Conservation (phyloP, 1,284 basidiomycete species). For the Cystobasidiaceae sp. region DNA sequence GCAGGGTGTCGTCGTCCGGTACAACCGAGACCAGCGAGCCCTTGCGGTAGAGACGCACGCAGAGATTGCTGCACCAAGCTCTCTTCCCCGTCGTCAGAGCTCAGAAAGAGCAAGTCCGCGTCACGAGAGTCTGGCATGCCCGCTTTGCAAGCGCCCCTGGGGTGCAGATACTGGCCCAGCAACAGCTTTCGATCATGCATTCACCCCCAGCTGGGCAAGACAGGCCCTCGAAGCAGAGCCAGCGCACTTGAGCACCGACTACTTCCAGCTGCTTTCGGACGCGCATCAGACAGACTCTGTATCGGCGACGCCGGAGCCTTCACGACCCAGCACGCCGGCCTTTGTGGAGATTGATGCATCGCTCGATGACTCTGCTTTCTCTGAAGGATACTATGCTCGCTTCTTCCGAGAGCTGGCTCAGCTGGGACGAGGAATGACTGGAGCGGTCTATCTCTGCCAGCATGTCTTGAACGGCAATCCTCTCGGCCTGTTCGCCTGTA, state of each 20-base stretch:
- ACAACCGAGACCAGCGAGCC: slow-evolving; percentile 11
- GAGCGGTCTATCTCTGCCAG: slow-evolving; percentile 37
- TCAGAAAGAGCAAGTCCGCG: too few relatives aligned
- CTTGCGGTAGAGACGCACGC: slow-evolving; percentile 16
- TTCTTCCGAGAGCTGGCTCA: slow-evolving; percentile 39
- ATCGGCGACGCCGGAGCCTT: slow-evolving; percentile 4
- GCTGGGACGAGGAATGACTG: slow-evolving; percentile 37
- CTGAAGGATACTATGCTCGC: slow-evolving; percentile 36
- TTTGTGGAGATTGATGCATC: slow-evolving; percentile 5
- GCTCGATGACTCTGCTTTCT: slow-evolving; percentile 11
- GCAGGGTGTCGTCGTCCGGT: slow-evolving; percentile 23
- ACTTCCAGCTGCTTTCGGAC: slow-evolving; percentile 18
- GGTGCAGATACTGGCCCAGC: background rate
- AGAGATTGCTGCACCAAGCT: too few relatives aligned
- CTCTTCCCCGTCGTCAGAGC: too few relatives aligned
- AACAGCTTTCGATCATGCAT: background rate
- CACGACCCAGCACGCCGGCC: slow-evolving; percentile 22
- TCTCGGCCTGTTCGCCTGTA: slow-evolving; percentile 40
- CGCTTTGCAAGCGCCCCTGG: slow-evolving; percentile 23
- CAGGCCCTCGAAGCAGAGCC: background rate
- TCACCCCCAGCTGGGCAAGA: background rate
- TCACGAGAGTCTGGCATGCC: background rate
- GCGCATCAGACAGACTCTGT: slow-evolving; percentile 4
- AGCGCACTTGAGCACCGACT: slow-evolving; percentile 17
- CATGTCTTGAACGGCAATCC: slow-evolving; percentile 41